These are phyloP conservation scores for Bipolaris zeicola DNA, from an alignment of 2,329 filamentous ascomycete species.

Conservation along the genomic window DNA sequence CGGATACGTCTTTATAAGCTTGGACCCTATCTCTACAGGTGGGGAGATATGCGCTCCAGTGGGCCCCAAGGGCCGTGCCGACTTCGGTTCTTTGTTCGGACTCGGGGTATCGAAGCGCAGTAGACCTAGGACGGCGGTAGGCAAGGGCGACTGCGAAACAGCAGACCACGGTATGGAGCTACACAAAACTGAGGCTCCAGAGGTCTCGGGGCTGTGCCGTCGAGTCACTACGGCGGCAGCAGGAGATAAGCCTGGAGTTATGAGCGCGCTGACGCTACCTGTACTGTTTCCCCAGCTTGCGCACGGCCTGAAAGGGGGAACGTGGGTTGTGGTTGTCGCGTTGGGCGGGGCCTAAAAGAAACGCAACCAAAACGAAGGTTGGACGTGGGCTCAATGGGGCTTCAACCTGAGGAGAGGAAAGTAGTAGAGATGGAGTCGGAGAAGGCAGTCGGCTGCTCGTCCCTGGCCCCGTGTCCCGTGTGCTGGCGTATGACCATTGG, in stretches of 20 bases:
- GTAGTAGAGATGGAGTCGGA: conserved; percentile 5
- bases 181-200: not conserved
- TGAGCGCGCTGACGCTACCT: conserved; percentile 23
- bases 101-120: conserved; percentile 4
- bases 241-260: conserved; percentile 24
- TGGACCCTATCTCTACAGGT: conserved; percentile 18
- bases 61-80: conserved; percentile 34
- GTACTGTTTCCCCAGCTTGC: conserved; percentile 24
- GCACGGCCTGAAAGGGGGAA: conserved; percentile 21
- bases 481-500: conserved; percentile 33
- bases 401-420: conserved; percentile 9
- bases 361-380: conserved; percentile 2
- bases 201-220: conserved; percentile 2
- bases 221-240: conserved; percentile 19
- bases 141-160: conserved; percentile 8
- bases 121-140: conserved; percentile 3
- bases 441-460: conserved; percentile 22
- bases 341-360: conserved; percentile 14
- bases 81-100: conserved; percentile 38
- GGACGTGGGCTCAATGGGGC: conserved; percentile 1
- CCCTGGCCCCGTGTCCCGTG: conserved; percentile 31
- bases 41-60: conserved; percentile 36
- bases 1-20: conserved; percentile 5
- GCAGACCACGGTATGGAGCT: not conserved
- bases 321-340: conserved; percentile 17